Base-by-base conservation (phyloP, 1,139 yeast genomes). In the Taphrina pruni region DNA sequence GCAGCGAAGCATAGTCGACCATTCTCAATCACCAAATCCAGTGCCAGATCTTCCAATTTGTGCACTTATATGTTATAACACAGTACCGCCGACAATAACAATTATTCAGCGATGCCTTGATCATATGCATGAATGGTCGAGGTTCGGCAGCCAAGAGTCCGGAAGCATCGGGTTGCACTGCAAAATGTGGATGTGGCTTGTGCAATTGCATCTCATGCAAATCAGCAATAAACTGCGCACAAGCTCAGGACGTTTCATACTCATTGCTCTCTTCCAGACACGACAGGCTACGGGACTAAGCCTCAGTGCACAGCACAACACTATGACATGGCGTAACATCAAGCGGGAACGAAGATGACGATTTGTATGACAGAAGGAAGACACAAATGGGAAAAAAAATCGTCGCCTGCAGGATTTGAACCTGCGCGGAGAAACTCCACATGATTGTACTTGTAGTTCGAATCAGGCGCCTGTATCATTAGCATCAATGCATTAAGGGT, bases 351-450 rank as follows among this genome's bases (percentile, higher is more conserved):
- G n/a, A n/a, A n/a, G n/a, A n/a, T n/a, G n/a, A n/a, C n/a, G n/a
- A n/a, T n/a, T n/a, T n/a, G n/a, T n/a, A n/a, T n/a, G n/a, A n/a
- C n/a, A n/a, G n/a, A n/a, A n/a, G n/a, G n/a, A n/a, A n/a, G n/a
- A n/a, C 26, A 26, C 26, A 26, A 26, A 26, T 26, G 26, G 26
- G 26, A 26, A 26, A 26, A 54, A 54, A 54, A 35, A 3, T 54
- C 57, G 57, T 54, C 57, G 43, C 57, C 57, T 54, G 57, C 57
- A 54, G 57, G 57, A 54, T 54, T 54, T 54, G 57, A 54, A 54
- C 57, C 57, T 54, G 57, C 57, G 57, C 57, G 57, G 57, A 26
- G 43, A 38, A n/a, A 54, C 20, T 20, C 57, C 41, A 54, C 57
- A 54, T 50, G 54, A 50, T 50, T 9, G n/a, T 9, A 50, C 54